phyloP scores from a whole-genome alignment of 2,329 filamentous ascomycete species.

The Graphilbum fragrans region DNA sequence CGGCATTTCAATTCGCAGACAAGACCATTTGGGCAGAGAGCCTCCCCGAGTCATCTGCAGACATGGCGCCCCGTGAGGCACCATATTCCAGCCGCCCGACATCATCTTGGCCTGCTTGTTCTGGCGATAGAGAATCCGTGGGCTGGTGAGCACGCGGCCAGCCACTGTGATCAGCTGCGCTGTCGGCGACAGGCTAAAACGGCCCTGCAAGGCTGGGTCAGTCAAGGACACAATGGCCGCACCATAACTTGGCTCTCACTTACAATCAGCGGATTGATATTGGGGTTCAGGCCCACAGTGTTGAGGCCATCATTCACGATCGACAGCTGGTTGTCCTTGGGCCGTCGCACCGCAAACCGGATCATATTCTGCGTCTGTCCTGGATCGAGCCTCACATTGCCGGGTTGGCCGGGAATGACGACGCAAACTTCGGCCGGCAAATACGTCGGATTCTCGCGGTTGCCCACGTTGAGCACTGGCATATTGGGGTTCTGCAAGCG shows the following conservation, averaged over 20 bases:
- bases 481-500: constrained; percentile 10
- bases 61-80: constrained; percentile 12
- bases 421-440: constrained; percentile 54
- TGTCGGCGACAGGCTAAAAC: constrained; percentile 52
- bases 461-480: constrained; percentile 58
- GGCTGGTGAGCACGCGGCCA: constrained; percentile 41
- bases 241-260: constrained; percentile 56
- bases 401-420: constrained; percentile 52
- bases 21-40: constrained; percentile 28
- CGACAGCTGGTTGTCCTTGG: constrained; percentile 53
- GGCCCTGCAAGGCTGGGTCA: constrained; percentile 42
- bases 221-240: constrained; percentile 47
- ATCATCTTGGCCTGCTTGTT: constrained; percentile 12
- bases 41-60: constrained; percentile 33
- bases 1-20: constrained; percentile 12
- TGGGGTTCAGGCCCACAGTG: constrained; percentile 42
- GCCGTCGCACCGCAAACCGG: constrained; percentile 54
- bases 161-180: constrained; percentile 56
- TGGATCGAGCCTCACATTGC: constrained; percentile 44
- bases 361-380: constrained; percentile 60
- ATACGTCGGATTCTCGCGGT: constrained; percentile 42
- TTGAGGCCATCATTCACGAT: constrained; percentile 46
- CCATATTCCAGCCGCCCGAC: constrained; percentile 48
- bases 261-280: constrained; percentile 41
- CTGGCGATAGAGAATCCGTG: constrained; percentile 33